Evolutionary conservation across 1,139 yeast genomes (phyloP).

Genomic region (Williopsis jadinii): DNA sequence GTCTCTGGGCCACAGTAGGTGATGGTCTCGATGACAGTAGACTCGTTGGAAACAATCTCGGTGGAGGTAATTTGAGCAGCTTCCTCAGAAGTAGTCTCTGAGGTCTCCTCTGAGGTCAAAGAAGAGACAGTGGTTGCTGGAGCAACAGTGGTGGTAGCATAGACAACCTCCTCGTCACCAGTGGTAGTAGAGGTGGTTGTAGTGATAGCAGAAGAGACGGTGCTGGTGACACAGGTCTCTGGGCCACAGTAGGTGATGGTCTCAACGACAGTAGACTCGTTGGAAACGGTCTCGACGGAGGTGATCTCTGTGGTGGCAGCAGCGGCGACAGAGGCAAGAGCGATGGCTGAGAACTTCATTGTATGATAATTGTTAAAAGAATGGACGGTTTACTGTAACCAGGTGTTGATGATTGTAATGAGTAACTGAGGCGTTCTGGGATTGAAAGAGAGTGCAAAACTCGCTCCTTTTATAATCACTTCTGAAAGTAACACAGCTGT

Average conservation of each 20-base stretch:
- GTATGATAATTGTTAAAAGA: conserved; percentile 10
- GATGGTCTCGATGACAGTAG: conserved; percentile 40
- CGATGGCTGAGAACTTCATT: conserved; percentile 19
- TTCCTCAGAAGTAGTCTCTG: too few relatives aligned
- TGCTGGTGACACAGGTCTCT: conserved; percentile 27
- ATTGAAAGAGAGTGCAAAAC: too few relatives aligned
- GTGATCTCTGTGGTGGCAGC: conserved; percentile 25
- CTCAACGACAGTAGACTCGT: conserved; percentile 31
- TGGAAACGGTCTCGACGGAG: conserved; percentile 29
- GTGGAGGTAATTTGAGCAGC: conserved; percentile 26
- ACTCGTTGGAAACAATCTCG: conserved; percentile 25
- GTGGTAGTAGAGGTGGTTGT: conserved; percentile 25
- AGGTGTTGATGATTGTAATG: not conserved
- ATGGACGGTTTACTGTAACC: conserved; percentile 6
- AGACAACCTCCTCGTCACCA: conserved; percentile 13
- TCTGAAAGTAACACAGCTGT: not conserved
- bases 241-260: conserved; percentile 45
- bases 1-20: conserved; percentile 38
- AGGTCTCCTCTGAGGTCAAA: not conserved
- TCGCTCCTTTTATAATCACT: too few relatives aligned
- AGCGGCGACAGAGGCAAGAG: conserved; percentile 24
- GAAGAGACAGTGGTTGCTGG: conserved; percentile 1
- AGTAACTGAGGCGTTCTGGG: not conserved
- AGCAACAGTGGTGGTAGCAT: conserved; percentile 12
- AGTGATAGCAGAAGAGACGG: conserved; percentile 29